Conservation (phyloP, 176 grass and related monocot species). For the Aegilops longissima region DNA sequence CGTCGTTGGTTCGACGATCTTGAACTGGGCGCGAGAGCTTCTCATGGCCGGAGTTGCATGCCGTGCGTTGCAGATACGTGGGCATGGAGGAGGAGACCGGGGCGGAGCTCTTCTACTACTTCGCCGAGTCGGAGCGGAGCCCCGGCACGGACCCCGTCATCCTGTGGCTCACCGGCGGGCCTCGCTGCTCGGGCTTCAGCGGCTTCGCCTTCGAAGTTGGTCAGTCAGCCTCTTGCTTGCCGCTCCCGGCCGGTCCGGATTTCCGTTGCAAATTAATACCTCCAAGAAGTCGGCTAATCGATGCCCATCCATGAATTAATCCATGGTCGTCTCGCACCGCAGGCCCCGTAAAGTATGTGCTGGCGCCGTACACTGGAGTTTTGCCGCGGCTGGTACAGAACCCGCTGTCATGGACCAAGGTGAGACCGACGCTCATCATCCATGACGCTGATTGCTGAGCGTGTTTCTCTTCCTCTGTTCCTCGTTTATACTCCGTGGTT, state of each 20-base stretch:
- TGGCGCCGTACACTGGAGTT: slow-evolving; percentile 5
- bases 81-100: slow-evolving; percentile 45
- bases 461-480: background rate
- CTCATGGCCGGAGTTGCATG: background rate
- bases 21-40: background rate
- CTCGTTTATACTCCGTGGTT: no score
- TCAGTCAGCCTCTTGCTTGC: background rate
- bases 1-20: no score
- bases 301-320: background rate
- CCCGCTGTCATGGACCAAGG: slow-evolving; percentile 53
- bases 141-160: slow-evolving; percentile 35
- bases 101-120: slow-evolving; percentile 72
- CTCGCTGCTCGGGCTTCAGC: background rate
- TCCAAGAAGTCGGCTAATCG: no score
- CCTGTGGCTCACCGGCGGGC: slow-evolving; percentile 52
- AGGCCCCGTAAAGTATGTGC: slow-evolving; percentile 44
- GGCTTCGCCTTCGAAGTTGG: background rate
- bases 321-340: background rate
- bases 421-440: background rate
- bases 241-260: background rate
- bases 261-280: background rate
- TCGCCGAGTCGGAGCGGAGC: slow-evolving; percentile 52
- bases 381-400: slow-evolving; percentile 36
- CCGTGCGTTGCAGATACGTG: slow-evolving; percentile 39
- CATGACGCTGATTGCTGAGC: background rate